A percentile compares a stretch with the other conserved stretches of the same genome.
phyloP scores from a whole-genome alignment of 805 yeast genomes.

The Pichia sporocuriosa region DNA sequence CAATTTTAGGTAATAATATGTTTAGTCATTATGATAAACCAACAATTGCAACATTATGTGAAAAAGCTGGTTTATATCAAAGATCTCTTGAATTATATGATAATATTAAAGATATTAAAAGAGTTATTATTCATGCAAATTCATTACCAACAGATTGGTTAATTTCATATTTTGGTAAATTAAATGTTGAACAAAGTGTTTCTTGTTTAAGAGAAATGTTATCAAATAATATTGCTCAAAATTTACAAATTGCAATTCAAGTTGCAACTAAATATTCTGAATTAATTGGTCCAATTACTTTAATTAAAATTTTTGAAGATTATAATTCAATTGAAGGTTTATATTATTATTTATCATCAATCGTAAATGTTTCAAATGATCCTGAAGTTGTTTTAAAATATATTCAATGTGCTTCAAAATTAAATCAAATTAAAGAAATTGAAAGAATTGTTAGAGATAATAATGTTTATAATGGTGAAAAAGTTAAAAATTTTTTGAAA shows the following conservation, averaged over 20 bases:
- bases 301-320: conserved; percentile 90
- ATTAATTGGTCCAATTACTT: conserved; percentile 74
- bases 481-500: conserved; percentile 93
- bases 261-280: conserved; percentile 96
- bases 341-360: conserved; percentile 86
- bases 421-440: conserved; percentile 87
- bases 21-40: conserved; percentile 93
- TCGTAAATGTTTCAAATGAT: conserved; percentile 90
- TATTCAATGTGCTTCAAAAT: conserved; percentile 86
- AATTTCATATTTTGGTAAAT: conserved; percentile 83
- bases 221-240: conserved; percentile 64
- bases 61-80: conserved; percentile 91
- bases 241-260: conserved; percentile 89
- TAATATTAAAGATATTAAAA: conserved; percentile 89
- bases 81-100: conserved; percentile 96
- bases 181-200: conserved; percentile 89
- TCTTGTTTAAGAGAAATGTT: conserved; percentile 84
- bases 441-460: conserved; percentile 94
- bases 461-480: conserved; percentile 91
- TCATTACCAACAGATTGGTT: conserved; percentile 90
- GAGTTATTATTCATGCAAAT: conserved; percentile 84
- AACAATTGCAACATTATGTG: conserved; percentile 86
- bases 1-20: conserved; percentile 92
- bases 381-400: conserved; percentile 94
- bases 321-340: conserved; percentile 89